phyloP scores from a whole-genome alignment of 371 early-diverging fungal species.

The Circinella minor region DNA sequence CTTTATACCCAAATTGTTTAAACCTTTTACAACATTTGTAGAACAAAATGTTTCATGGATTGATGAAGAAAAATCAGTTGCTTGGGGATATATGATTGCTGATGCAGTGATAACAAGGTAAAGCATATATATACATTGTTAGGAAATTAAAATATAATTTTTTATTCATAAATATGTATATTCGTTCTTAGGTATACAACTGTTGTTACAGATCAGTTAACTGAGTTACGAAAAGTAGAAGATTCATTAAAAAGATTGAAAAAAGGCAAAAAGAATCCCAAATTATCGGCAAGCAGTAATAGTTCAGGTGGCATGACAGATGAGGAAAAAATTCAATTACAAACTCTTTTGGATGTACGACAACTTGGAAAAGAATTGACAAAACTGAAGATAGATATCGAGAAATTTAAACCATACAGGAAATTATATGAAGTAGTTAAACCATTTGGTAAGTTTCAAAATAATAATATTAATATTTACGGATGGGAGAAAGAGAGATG shows the following conservation, averaged over 20 bases:
- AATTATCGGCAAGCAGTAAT: conserved; percentile 8
- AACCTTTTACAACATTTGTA: conserved; percentile 55
- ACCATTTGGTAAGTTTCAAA: conserved; percentile 27
- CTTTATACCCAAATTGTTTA: conserved; percentile 65
- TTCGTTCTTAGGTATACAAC: conserved; percentile 30
- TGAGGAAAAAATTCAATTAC: conserved; percentile 67
- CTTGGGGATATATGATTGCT: conserved; percentile 38
- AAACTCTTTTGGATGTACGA: conserved; percentile 60
- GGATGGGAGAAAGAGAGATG: no score
- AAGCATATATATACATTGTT: not conserved
- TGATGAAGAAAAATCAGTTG: conserved; percentile 15
- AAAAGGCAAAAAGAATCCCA: conserved; percentile 35
- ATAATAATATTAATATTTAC: no score
- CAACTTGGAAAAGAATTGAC: conserved; percentile 37
- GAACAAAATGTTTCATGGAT: conserved; percentile 35
- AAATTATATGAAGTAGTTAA: conserved; percentile 23
- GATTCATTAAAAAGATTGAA: conserved; percentile 40
- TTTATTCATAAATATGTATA: not conserved
- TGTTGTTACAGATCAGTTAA: conserved; percentile 33
- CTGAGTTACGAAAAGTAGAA: conserved; percentile 34
- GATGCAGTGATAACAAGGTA: conserved; percentile 42
- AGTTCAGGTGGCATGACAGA: conserved; percentile 34
- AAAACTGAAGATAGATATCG: conserved; percentile 17
- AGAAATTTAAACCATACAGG: conserved; percentile 17
- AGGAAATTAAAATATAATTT: no score